phyloP scores from a whole-genome alignment of 1,284 basidiomycete genomes.

The Anthracocystis setariae region DNA sequence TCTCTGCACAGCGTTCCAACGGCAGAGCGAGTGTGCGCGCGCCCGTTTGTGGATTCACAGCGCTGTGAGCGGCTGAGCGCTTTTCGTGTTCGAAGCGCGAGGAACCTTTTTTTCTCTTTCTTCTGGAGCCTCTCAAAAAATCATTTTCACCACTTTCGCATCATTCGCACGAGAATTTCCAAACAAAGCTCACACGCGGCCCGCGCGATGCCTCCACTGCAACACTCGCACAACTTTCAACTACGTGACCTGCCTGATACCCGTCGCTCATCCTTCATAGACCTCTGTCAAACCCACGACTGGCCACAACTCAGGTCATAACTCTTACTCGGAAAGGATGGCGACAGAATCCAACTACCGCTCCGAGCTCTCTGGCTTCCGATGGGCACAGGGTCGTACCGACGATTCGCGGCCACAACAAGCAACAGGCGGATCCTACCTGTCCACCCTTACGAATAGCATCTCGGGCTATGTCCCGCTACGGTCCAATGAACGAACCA shows the following conservation, averaged over 20 bases:
- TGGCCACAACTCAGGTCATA: too few relatives aligned
- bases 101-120: constrained; percentile 37
- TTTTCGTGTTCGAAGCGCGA: constrained; percentile 44
- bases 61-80: neutral
- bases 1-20: constrained; percentile 3
- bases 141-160: neutral
- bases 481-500: constrained; percentile 81
- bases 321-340: constrained; percentile 7
- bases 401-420: constrained; percentile 51
- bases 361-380: constrained; percentile 57
- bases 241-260: neutral
- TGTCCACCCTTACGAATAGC: constrained; percentile 71
- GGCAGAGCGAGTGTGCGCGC: constrained; percentile 7
- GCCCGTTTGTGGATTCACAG: neutral
- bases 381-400: constrained; percentile 59
- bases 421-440: constrained; percentile 27
- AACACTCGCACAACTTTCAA: constrained; percentile 12
- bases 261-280: neutral
- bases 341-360: constrained; percentile 52
- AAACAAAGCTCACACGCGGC: constrained; percentile 8
- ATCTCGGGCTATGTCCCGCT: constrained; percentile 84
- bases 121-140: constrained; percentile 10
- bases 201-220: constrained; percentile 20
- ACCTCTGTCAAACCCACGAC: neutral
- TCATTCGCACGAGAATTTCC: constrained; percentile 31